A percentile compares a stretch with the other conserved stretches of the same genome.
Conservation (phyloP, 83 land plant species). For the Diphasiastrum complanatum region DNA sequence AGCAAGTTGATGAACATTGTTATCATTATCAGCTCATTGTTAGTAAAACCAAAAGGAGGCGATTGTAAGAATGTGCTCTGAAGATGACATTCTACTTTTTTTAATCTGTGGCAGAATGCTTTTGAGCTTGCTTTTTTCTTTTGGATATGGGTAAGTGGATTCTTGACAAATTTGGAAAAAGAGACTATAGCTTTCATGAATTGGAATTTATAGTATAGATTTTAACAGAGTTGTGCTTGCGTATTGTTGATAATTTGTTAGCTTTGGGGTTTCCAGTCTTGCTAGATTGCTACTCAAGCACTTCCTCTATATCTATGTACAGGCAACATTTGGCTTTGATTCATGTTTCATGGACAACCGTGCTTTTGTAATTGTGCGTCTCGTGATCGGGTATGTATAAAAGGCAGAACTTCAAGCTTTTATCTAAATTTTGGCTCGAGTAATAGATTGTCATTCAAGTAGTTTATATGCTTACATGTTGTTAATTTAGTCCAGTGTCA, state of each 20-base stretch:
- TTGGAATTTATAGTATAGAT: not conserved
- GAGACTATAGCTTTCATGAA: not conserved
- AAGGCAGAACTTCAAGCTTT: too few species aligned
- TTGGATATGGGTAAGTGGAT: conserved; percentile 51
- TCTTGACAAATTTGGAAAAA: not conserved
- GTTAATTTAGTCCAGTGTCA: too few species aligned
- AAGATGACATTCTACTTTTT: not conserved
- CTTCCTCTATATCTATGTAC: conserved; percentile 8
- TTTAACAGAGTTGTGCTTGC: not conserved
- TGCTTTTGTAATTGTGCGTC: conserved; percentile 23
- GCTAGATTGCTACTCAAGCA: not conserved
- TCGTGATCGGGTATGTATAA: conserved; percentile 29
- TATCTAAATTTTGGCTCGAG: too few species aligned
- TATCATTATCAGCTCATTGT: not conserved
- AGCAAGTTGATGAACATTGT: too few species aligned
- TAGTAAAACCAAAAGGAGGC: too few species aligned
- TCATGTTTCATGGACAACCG: conserved; percentile 38
- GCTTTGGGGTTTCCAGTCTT: not conserved
- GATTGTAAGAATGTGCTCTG: not conserved
- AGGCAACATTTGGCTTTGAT: conserved; percentile 34
- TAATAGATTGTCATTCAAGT: too few species aligned
- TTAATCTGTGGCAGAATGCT: conserved; percentile 36
- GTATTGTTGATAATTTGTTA: not conserved
- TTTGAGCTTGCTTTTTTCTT: conserved; percentile 71
- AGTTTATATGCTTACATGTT: too few species aligned